Conservation (phyloP, 2,329 filamentous ascomycete species). For the Peltaster fructicola region DNA sequence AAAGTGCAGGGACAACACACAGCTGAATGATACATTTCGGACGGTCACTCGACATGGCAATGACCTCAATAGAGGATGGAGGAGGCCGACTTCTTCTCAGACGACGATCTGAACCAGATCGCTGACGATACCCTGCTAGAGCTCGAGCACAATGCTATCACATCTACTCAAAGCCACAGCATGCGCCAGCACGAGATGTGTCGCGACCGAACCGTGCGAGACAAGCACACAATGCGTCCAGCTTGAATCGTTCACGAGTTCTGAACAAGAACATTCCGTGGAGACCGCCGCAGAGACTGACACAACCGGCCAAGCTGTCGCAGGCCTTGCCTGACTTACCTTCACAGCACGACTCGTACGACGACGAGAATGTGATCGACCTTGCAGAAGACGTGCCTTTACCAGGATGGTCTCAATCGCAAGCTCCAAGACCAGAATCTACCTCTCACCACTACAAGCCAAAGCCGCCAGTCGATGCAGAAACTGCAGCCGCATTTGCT, state of each 20-base stretch:
- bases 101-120: conserved; percentile 28
- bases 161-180: conserved; percentile 21
- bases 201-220: conserved; percentile 3
- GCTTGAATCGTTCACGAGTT: conserved; percentile 7
- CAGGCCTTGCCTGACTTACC: conserved; percentile 9
- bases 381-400: conserved; percentile 25
- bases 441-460: conserved; percentile 1
- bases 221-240: conserved; percentile 9
- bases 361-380: conserved; percentile 28
- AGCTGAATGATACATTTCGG: no score
- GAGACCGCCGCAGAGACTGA: conserved; percentile 12
- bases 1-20: no score
- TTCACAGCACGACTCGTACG: conserved; percentile 27
- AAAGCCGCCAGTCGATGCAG: conserved; percentile 8
- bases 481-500: conserved; percentile 16
- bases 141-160: conserved; percentile 27
- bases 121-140: conserved; percentile 27
- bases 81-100: conserved; percentile 29
- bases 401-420: no score
- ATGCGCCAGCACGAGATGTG: conserved; percentile 1
- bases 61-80: no score
- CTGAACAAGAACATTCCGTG: conserved; percentile 11
- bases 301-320: conserved; percentile 1
- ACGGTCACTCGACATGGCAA: no score
- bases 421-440: no score